Conservation (phyloP, 23 red algal species). For the Agarophyton chilense region DNA sequence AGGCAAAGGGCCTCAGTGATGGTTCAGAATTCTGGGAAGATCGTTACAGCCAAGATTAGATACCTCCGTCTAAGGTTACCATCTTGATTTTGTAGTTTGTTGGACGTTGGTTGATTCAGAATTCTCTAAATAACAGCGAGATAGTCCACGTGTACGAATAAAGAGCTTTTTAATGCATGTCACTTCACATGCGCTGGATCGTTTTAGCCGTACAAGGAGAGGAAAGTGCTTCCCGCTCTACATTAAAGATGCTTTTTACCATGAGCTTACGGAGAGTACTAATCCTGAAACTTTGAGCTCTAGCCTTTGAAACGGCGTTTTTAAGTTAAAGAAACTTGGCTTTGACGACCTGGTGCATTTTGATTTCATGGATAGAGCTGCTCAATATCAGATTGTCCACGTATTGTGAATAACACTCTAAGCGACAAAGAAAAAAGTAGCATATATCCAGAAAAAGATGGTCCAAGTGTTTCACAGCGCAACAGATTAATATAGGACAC, state of each 20-base stretch:
- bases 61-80: slow-evolving; percentile 91
- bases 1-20: too few species aligned
- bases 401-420: too few species aligned
- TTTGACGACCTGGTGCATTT: slow-evolving; percentile 96
- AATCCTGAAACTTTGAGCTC: slow-evolving; percentile 95
- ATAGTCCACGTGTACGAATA: slow-evolving; percentile 80
- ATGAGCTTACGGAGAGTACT: slow-evolving; percentile 69
- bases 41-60: slow-evolving; percentile 70
- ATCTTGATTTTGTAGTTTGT: slow-evolving; percentile 93
- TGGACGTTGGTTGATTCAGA: slow-evolving; percentile 94
- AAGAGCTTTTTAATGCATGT: too few species aligned
- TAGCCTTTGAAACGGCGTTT: slow-evolving; percentile 90
- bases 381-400: too few species aligned
- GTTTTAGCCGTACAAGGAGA: slow-evolving; percentile 83
- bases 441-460: too few species aligned
- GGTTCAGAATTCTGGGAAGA: too few species aligned
- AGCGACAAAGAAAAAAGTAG: too few species aligned
- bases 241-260: slow-evolving; percentile 81
- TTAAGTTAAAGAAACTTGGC: slow-evolving; percentile 83
- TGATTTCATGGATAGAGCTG: slow-evolving; percentile 99
- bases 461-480: too few species aligned
- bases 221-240: slow-evolving; percentile 92
- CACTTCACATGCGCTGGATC: slow-evolving; percentile 83
- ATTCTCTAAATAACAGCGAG: slow-evolving; percentile 87
- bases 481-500: too few species aligned